These are phyloP conservation scores for Isatis tinctoria DNA, from an alignment of 345 rosid genomes.

Conservation along the genomic window DNA sequence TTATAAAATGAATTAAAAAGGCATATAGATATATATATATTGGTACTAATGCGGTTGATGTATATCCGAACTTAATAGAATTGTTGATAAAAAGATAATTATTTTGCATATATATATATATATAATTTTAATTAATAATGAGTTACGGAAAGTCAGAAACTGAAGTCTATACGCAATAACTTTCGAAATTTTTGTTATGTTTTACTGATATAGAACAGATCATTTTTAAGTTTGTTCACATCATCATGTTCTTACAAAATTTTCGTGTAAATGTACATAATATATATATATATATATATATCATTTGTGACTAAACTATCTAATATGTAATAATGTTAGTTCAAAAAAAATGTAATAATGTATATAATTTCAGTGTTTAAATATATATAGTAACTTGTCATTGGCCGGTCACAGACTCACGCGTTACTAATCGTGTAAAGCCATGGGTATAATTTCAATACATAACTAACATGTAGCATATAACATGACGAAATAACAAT, in stretches of 20 bases:
- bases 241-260: neutral
- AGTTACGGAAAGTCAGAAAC: neutral
- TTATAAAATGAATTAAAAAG: neutral
- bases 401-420: constrained; percentile 1
- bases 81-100: neutral
- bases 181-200: neutral
- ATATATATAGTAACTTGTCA: neutral
- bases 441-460: neutral
- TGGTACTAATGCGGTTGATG: neutral
- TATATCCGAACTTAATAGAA: neutral
- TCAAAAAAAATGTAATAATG: too few relatives aligned
- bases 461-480: neutral
- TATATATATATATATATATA: neutral
- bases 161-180: neutral
- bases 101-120: neutral
- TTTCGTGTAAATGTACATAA: neutral
- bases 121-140: neutral
- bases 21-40: neutral
- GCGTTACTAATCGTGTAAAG: constrained; percentile 9
- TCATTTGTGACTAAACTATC: neutral
- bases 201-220: neutral
- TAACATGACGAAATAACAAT: neutral
- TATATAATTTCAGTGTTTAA: neutral
- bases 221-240: neutral
- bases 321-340: neutral